phyloP scores from a whole-genome alignment of 2,329 filamentous ascomycete genomes.

The Aspergillus fijiensis region DNA sequence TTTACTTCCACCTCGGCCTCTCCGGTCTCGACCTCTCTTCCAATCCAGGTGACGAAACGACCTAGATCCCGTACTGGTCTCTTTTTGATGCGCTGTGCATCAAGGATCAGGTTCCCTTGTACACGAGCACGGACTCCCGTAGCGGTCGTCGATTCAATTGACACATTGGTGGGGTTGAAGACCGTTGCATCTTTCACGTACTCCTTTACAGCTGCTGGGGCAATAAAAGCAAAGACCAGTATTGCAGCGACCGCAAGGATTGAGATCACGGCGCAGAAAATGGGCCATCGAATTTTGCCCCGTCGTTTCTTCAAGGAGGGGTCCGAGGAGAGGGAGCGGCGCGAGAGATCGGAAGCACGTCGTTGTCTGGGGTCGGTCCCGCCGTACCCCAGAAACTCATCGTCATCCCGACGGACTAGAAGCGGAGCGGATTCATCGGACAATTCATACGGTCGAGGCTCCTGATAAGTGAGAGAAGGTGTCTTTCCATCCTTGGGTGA shows the following conservation, averaged over 20 bases:
- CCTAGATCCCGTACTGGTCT: slow-evolving; percentile 73
- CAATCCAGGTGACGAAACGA: slow-evolving; percentile 75
- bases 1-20: slow-evolving; percentile 72
- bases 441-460: slow-evolving; percentile 31
- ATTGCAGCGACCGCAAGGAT: slow-evolving; percentile 61
- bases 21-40: slow-evolving; percentile 70
- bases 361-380: slow-evolving; percentile 25
- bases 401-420: slow-evolving; percentile 36
- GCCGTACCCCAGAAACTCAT: slow-evolving; percentile 33
- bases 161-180: slow-evolving; percentile 78
- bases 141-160: slow-evolving; percentile 79
- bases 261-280: slow-evolving; percentile 69
- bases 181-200: slow-evolving; percentile 83
- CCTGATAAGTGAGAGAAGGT: slow-evolving; percentile 18
- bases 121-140: slow-evolving; percentile 76
- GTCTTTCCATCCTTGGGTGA: slow-evolving; percentile 14
- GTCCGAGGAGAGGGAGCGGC: slow-evolving; percentile 16
- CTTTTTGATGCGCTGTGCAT: slow-evolving; percentile 72
- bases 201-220: slow-evolving; percentile 75
- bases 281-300: slow-evolving; percentile 63
- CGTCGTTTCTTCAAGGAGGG: slow-evolving; percentile 20
- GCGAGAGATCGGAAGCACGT: slow-evolving; percentile 25
- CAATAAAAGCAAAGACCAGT: slow-evolving; percentile 75
- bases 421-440: slow-evolving; percentile 47
- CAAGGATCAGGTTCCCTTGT: slow-evolving; percentile 77